Base-by-base conservation (phyloP, 2,329 filamentous ascomycete genomes). In the Xylariaceae sp. region DNA sequence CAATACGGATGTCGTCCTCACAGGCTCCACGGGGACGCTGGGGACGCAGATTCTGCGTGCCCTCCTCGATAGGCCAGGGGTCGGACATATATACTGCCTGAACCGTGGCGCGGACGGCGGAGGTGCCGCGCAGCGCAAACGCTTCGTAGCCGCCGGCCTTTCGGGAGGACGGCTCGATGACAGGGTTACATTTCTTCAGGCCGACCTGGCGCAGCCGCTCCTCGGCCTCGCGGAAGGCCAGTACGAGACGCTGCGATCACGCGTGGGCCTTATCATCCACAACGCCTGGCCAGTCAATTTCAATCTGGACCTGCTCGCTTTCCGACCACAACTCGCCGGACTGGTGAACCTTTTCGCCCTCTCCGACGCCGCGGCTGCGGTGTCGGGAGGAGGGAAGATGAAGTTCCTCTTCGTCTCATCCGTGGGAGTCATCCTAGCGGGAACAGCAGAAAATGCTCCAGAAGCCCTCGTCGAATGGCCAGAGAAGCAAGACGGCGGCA, bases 71-170 rank as follows among this genome's bases (percentile, higher is more conserved):
- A 35, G 46, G 1, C 9, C 29, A 3, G 51, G 40, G 0, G 50
- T 67, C 10, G 59, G 57, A 2, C 59, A 65, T 20, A 42, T 69
- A 9, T 67, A 61, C 49, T 71, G 68, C 35, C 48, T 70, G 3
- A 69, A 67, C 53, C 62, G 68, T 2, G 39, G 51, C 16, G 3
- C 45, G 4, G 58, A 65, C 29, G 62, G 61, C 27, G 62, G 63
- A 0, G 30, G 49, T 1, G 26, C 29, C 2, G 50, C 39, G 2
- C 60, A 64, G 23, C 1, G 1, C 20, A 32, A 36, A 2, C 43
- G 57, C 9, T 60, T 64, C 27, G 26, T 21, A 1, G 46, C 40
- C 13, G 40, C 42, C 3, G 47, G 44, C 0, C 32, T 64, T 1
- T 4, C 44, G 2, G 33, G 26, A 2, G 32, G 24, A 5, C 26